A percentile compares a stretch with the other conserved stretches of the same genome.
Conservation (phyloP, 1,284 basidiomycete genomes). For the Boletus semigastroideus region DNA sequence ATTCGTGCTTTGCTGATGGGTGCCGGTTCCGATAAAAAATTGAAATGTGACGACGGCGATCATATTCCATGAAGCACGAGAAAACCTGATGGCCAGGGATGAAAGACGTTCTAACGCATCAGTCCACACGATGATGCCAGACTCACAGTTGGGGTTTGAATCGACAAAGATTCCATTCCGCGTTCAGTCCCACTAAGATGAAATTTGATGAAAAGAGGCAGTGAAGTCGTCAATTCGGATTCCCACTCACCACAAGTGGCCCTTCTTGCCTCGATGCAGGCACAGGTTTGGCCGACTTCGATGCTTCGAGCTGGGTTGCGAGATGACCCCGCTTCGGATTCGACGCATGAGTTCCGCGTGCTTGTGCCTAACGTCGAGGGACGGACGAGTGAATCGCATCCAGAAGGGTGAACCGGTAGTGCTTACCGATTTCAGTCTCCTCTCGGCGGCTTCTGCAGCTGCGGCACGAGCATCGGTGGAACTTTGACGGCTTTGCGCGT, state of each 20-base stretch:
- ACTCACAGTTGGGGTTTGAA: constrained; percentile 25
- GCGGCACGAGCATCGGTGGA: constrained; percentile 53
- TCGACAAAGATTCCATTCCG: constrained; percentile 20
- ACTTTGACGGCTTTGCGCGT: constrained; percentile 27
- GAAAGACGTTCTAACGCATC: constrained; percentile 17
- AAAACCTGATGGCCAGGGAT: constrained; percentile 35
- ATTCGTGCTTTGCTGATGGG: constrained; percentile 21
- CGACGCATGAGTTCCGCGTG: constrained; percentile 54
- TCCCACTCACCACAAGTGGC: constrained; percentile 57
- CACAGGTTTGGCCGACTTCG: constrained; percentile 46
- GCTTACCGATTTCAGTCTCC: constrained; percentile 60
- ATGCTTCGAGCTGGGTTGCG: constrained; percentile 52
- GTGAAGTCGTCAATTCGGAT: constrained; percentile 17
- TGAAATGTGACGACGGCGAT: constrained; percentile 34
- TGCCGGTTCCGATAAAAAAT: constrained; percentile 35
- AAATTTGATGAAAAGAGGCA: constrained; percentile 29
- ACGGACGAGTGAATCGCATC: constrained; percentile 19
- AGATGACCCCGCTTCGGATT: constrained; percentile 70
- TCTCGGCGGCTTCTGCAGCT: constrained; percentile 70
- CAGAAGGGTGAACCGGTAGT: constrained; percentile 9
- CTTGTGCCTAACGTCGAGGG: constrained; percentile 44
- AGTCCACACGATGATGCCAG: constrained; percentile 20
- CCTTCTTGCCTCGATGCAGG: constrained; percentile 55
- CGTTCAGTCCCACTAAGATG: constrained; percentile 33
- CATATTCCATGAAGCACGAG: constrained; percentile 34